phyloP scores from a whole-genome alignment of 1,139 yeast species.

The Saccharomyces hybrid region DNA sequence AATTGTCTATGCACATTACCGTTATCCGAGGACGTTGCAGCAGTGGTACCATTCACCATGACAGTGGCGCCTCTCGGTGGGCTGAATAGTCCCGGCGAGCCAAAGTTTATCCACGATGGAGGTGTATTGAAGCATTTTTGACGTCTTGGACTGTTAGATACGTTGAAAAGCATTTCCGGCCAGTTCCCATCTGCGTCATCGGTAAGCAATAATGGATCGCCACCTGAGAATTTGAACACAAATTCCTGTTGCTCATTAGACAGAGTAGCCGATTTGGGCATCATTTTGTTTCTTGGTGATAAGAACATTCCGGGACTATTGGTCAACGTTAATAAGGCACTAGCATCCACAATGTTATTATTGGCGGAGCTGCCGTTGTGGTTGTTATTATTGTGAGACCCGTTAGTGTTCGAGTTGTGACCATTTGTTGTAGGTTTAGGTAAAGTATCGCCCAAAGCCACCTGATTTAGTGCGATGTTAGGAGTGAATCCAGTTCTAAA shows the following conservation, averaged over 20 bases:
- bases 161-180: slow-evolving; percentile 18
- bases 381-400: neutral
- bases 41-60: neutral
- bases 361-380: neutral
- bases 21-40: neutral
- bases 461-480: slow-evolving; percentile 22
- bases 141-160: slow-evolving; percentile 19
- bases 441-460: slow-evolving; percentile 17
- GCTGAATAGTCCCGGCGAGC: slow-evolving; percentile 13
- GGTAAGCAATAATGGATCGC: slow-evolving; percentile 26
- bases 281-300: slow-evolving; percentile 13
- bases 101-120: slow-evolving; percentile 23
- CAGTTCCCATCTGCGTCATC: slow-evolving; percentile 24
- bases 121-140: slow-evolving; percentile 24
- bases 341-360: slow-evolving; percentile 5
- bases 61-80: slow-evolving; percentile 8
- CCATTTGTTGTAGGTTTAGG: slow-evolving; percentile 2
- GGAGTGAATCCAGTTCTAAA: slow-evolving; percentile 31
- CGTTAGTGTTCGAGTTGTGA: neutral
- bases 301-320: slow-evolving; percentile 16
- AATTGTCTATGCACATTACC: slow-evolving; percentile 1
- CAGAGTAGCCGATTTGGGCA: slow-evolving; percentile 16
- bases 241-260: slow-evolving; percentile 10
- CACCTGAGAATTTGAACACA: slow-evolving; percentile 24
- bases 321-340: slow-evolving; percentile 12